phyloP scores from a whole-genome alignment of 2,329 filamentous ascomycete species.

The Hypocreales sp. region DNA sequence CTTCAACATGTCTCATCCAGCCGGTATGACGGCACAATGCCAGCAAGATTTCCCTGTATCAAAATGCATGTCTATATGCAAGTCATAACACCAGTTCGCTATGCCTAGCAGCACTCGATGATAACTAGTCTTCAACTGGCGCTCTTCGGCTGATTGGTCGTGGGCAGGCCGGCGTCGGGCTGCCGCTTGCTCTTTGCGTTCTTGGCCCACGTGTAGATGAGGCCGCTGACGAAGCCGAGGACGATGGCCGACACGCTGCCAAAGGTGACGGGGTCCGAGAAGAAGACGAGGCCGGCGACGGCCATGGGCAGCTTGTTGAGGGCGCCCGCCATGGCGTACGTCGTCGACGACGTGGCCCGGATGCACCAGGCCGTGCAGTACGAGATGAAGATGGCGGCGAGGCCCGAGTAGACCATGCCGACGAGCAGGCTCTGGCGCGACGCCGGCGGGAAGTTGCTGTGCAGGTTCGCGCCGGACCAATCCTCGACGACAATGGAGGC shows the following conservation, averaged over 20 bases:
- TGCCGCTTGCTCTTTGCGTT: constrained; percentile 43
- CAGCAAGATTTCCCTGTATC: no score
- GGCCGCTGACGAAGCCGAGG: constrained; percentile 79
- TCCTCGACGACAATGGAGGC: constrained; percentile 76
- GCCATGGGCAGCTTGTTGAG: constrained; percentile 97
- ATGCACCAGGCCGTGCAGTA: constrained; percentile 99
- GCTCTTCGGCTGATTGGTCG: constrained; percentile 84
- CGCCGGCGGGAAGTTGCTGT: constrained; percentile 75
- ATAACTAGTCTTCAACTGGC: no score
- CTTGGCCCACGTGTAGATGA: constrained; percentile 58
- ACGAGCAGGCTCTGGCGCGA: constrained; percentile 64
- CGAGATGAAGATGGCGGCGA: constrained; percentile 95
- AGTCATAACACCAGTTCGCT: no score
- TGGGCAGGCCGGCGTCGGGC: constrained; percentile 49
- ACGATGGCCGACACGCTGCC: constrained; percentile 84
- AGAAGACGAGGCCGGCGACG: constrained; percentile 84
- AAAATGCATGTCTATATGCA: no score
- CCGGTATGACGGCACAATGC: no score
- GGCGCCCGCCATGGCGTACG: constrained; percentile 96
- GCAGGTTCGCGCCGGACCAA: constrained; percentile 76
- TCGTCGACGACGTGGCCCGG: constrained; percentile 90
- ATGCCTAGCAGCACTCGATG: no score
- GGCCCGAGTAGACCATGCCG: constrained; percentile 87
- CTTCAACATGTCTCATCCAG: no score
- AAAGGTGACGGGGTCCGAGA: constrained; percentile 82